A percentile compares a stretch with the other conserved stretches of the same genome.
Conservation (phyloP, 108 stramenopile species). For the Cyclotella sp. region DNA sequence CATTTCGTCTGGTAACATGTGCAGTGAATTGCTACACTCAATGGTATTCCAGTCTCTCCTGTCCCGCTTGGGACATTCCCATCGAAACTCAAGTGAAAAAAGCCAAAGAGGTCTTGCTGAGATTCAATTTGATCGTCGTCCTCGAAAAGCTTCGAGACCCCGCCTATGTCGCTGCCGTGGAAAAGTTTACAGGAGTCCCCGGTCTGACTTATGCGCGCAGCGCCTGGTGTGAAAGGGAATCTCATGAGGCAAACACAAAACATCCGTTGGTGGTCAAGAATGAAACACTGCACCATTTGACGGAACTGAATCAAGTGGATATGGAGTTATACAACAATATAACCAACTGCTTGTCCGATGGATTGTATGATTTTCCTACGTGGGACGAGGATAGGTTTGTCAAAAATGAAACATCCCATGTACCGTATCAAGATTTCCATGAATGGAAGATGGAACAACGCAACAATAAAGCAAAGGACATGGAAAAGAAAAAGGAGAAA, state of each 20-base stretch:
- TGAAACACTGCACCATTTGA: constrained; percentile 27
- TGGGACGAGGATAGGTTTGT: constrained; percentile 31
- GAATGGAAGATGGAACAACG: constrained; percentile 1
- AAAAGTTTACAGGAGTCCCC: constrained; percentile 34
- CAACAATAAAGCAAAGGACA: neutral
- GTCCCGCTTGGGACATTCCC: constrained; percentile 22
- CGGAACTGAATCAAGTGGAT: constrained; percentile 23
- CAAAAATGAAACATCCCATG: constrained; percentile 3
- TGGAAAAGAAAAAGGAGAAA: neutral
- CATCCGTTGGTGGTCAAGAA: constrained; percentile 23
- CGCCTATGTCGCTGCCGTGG: constrained; percentile 21
- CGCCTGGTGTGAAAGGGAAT: constrained; percentile 33
- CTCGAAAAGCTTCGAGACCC: constrained; percentile 29
- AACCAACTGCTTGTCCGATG: constrained; percentile 24
- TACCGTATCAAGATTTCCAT: constrained; percentile 18
- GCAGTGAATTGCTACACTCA: constrained; percentile 34
- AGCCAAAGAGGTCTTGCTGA: constrained; percentile 14
- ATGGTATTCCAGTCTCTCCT: constrained; percentile 30
- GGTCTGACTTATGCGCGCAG: neutral
- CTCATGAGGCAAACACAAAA: constrained; percentile 18
- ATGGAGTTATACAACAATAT: constrained; percentile 29
- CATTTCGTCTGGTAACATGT: constrained; percentile 20
- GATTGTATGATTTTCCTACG: constrained; percentile 17
- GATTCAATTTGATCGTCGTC: constrained; percentile 36
- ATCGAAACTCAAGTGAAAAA: constrained; percentile 22